phyloP scores from a whole-genome alignment of 495 filamentous ascomycete species.

The Penicillium arizonense region DNA sequence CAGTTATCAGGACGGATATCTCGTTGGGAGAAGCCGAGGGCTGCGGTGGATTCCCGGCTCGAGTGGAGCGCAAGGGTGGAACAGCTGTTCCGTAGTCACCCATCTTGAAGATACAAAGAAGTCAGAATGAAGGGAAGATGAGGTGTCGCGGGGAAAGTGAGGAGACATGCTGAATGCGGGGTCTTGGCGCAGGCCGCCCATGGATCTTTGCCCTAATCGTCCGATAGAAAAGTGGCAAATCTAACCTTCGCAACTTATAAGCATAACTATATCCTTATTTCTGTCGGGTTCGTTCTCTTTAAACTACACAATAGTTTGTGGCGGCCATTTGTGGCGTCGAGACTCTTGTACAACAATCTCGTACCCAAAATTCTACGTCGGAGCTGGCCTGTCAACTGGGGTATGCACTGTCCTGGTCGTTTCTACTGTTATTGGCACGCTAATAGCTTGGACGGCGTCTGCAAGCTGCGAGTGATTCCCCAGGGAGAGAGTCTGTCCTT shows the following conservation, averaged over 20 bases:
- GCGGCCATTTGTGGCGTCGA: neutral
- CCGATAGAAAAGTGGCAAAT: neutral
- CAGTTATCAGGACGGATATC: slow-evolving; percentile 68
- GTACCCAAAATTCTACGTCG: neutral
- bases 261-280: neutral
- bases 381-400: neutral
- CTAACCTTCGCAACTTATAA: neutral
- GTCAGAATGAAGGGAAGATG: slow-evolving; percentile 1
- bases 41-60: slow-evolving; percentile 13
- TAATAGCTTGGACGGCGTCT: neutral
- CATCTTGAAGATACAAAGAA: slow-evolving; percentile 22
- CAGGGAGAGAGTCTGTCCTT: neutral
- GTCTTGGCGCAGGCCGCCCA: slow-evolving; percentile 1
- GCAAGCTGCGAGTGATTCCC: slow-evolving; percentile 1
- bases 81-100: slow-evolving; percentile 37
- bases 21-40: slow-evolving; percentile 32
- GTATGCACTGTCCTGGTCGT: neutral
- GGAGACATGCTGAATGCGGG: slow-evolving; percentile 5
- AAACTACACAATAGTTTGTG: neutral
- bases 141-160: neutral
- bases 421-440: neutral
- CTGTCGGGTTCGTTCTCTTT: neutral
- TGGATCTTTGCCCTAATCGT: neutral
- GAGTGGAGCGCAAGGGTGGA: slow-evolving; percentile 13
- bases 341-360: neutral